Base-by-base conservation (phyloP, 1,139 yeast genomes). In the Scheffersomyces parashehatae region DNA sequence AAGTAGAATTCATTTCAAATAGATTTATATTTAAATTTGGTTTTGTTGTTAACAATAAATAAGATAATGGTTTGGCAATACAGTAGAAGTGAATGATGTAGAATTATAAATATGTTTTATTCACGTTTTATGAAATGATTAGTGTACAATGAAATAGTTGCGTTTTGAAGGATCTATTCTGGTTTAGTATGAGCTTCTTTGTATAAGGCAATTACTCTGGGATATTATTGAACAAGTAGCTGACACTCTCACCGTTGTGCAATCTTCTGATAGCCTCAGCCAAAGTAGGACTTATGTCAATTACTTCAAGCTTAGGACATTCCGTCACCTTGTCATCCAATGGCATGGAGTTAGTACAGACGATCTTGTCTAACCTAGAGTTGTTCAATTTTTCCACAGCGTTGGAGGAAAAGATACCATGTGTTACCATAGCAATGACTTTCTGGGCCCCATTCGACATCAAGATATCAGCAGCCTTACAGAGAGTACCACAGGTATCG, bases 181-280 rank as follows among this genome's bases (percentile, higher is more conserved):
- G 26, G 26, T 20, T 6, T 1, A 20, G 7, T 20, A 6, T 20
- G 7, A 20, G 5, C 26, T 6, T 20, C 26, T 20, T 9, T 6
- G 2, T 6, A 5, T 5, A 20, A 20, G 6, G 8, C 26, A 30
- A 16, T 48, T 47, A 60, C 36, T 55, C 60, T 9, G 73, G 71
- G 14, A 64, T 89, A 65, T 88, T 82, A 52, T 88, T 83, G 68
- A 93, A 93, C 56, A 91, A 75, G 70, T 88, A 91, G 31, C 96
- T 87, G 43, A 90, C 90, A 70, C 95, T 85, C 71, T 93, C 99
- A 62, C 99, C 99, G 62, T 93, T 85, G 58, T 86, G 95, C 54
- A 85, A 73, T 66, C 95, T 79, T 68, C 95, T 80, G 41, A 86
- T 81, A 31, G 91, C 86, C 60, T 86, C 95, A 24, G 91, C 93